Conservation (phyloP, 345 rosid genomes). For the Eucalyptus rudis region DNA sequence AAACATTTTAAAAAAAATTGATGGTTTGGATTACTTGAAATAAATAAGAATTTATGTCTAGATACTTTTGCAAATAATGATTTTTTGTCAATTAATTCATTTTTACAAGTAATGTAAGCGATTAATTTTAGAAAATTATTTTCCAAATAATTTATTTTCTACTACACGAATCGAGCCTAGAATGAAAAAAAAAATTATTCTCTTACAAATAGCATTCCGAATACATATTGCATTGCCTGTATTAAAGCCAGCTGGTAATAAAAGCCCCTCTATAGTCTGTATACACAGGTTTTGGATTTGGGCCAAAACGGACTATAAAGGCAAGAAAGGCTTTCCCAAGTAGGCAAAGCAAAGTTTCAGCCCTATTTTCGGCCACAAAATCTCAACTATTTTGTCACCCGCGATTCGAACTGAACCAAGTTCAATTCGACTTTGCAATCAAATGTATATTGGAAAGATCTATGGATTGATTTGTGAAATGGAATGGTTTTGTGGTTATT, state of each 20-base stretch:
- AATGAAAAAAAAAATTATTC: neutral
- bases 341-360: neutral
- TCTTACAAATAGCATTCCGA: neutral
- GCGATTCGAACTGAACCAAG: rapidly evolving
- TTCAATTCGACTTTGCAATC: neutral
- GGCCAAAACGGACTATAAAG: neutral
- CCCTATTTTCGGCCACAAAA: neutral
- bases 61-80: rapidly evolving
- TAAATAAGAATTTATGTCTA: too few relatives aligned
- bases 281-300: neutral
- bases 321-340: neutral
- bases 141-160: neutral
- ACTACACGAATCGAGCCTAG: neutral
- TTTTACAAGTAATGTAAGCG: too few relatives aligned
- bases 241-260: neutral
- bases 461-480: neutral
- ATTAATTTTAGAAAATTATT: too few relatives aligned
- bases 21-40: too few relatives aligned
- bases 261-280: neutral
- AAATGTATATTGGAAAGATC: neutral
- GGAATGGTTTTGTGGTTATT: neutral
- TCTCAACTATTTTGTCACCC: neutral
- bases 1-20: too few relatives aligned
- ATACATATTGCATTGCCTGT: neutral
- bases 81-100: too few relatives aligned